Evolutionary conservation across 1,284 basidiomycete species (phyloP), one percentile per base, ranked within the genome.

Genomic region (Cryptococcus hybrid): DNA sequence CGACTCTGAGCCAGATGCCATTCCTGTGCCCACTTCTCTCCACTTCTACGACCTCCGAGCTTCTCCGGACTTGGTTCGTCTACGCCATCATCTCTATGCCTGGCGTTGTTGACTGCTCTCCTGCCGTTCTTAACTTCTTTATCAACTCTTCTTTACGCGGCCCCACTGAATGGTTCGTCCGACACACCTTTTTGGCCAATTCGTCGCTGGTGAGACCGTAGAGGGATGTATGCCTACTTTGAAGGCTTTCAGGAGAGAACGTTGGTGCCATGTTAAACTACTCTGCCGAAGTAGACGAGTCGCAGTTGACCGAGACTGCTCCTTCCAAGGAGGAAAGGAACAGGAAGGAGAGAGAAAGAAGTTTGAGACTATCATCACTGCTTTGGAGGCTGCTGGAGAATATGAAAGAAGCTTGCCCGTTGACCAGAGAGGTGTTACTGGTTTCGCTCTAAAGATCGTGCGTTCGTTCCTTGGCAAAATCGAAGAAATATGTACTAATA

Each of bases 201-300:
- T 96, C 67, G 91, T 94, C 5, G 90, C 91, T 1, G 91, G 89
- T 3, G 92, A 95, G 60, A 87, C 88, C 0, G 87, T 88, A 0
- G 82, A 84, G 38, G 86, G 83, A 44, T 85, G 86, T 11, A 65
- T 90, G 7, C 85, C 87, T 2, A 70, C 88, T 3, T 83, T 95
- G 48, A 80, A 82, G 44, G 70, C 77, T 13, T 80, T 95, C 38
- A 83, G 89, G 70, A 75, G 8, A 82, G 84, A 87, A 88, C 65
- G 88, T 87, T 60, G 92, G 90, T 5, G 81, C 84, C n/a, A 79
- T 95, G 13, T 85, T 96, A 63, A 87, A 84, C 39, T 94, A 94
- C 77, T 89, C 86, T 47, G 90, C 91, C 34, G 91, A 94, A 76
- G 90, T 89, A 8, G 85, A 90, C 61, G 78, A 79, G 12, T 79